These are phyloP conservation scores for Phylloporus scabripes DNA, from an alignment of 768 basidiomycete species.

Conservation along the genomic window DNA sequence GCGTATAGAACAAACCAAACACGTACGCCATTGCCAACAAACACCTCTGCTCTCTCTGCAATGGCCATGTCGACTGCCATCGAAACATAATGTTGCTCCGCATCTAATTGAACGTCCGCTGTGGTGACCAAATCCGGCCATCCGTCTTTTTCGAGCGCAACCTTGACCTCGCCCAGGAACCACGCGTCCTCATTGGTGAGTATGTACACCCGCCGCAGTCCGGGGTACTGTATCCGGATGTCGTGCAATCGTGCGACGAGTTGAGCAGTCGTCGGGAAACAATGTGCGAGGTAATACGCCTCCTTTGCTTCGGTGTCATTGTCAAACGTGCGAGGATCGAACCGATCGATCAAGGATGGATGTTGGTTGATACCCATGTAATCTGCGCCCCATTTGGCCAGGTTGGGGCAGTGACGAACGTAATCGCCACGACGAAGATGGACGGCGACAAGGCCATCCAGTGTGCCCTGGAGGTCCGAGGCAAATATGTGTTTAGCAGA, in stretches of 20 bases:
- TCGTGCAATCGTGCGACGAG: slow-evolving; percentile 36
- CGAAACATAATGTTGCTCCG: slow-evolving; percentile 42
- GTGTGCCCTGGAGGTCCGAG: slow-evolving; percentile 17
- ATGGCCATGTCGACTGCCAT: slow-evolving; percentile 60
- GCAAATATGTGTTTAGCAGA: slow-evolving; percentile 19
- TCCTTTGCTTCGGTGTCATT: slow-evolving; percentile 1
- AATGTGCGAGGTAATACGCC: slow-evolving; percentile 23
- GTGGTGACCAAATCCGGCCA: slow-evolving; percentile 47
- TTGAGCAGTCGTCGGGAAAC: slow-evolving; percentile 39
- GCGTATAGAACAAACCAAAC: not conserved
- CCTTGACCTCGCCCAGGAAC: slow-evolving; percentile 36
- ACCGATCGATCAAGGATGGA: slow-evolving; percentile 36
- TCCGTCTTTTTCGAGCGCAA: slow-evolving; percentile 39
- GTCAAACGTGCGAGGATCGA: slow-evolving; percentile 26
- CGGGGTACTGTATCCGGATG: slow-evolving; percentile 30
- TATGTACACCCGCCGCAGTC: slow-evolving; percentile 37
- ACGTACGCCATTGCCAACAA: slow-evolving; percentile 57
- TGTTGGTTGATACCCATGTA: slow-evolving; percentile 51
- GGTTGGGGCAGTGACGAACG: slow-evolving; percentile 50
- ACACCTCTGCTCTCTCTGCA: slow-evolving; percentile 52
- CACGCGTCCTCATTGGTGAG: slow-evolving; percentile 49
- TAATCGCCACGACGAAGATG: slow-evolving; percentile 59
- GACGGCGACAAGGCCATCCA: slow-evolving; percentile 46
- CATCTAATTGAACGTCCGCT: slow-evolving; percentile 37
- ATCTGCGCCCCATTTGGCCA: slow-evolving; percentile 37